These are phyloP conservation scores for Trichoderma brevicompactum DNA, from an alignment of 2,329 filamentous ascomycete genomes.

Conservation along the genomic window DNA sequence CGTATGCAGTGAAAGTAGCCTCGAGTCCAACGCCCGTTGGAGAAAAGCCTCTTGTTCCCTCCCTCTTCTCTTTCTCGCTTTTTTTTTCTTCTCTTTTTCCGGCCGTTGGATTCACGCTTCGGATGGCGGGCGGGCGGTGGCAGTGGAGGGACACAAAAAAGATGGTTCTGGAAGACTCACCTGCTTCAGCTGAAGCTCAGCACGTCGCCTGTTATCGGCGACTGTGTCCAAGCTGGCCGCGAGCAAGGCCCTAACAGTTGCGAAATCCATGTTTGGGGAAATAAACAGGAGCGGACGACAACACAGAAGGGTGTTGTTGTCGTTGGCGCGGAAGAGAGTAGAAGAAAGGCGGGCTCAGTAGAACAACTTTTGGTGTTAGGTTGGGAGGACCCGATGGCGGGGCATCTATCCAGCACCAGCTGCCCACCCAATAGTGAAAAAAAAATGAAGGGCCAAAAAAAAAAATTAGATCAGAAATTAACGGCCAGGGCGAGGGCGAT, in stretches of 20 bases:
- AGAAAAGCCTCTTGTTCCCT: background rate
- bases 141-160: conserved; percentile 24
- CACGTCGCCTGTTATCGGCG: conserved; percentile 73
- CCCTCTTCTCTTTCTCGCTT: too few relatives aligned
- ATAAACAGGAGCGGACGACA: conserved; percentile 33
- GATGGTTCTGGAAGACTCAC: conserved; percentile 53
- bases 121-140: conserved; percentile 24
- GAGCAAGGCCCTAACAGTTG: conserved; percentile 75
- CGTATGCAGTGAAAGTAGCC: background rate
- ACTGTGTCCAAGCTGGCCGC: conserved; percentile 75
- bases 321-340: conserved; percentile 31
- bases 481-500: background rate
- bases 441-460: background rate
- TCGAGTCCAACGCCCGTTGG: background rate
- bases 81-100: background rate
- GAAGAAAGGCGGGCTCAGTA: conserved; percentile 22
- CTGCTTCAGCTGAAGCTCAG: conserved; percentile 81
- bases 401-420: conserved; percentile 30
- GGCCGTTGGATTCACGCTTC: conserved; percentile 11
- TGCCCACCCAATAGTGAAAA: conserved; percentile 23
- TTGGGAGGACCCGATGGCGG: conserved; percentile 32
- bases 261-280: conserved; percentile 67
- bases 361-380: conserved; percentile 29
- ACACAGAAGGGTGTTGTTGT: conserved; percentile 40
- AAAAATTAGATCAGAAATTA: conserved; percentile 22